Evolutionary conservation across 1,139 yeast genomes (phyloP), one percentile per base, ranked within the genome.

Genomic region (Blastobotrys proliferans): DNA sequence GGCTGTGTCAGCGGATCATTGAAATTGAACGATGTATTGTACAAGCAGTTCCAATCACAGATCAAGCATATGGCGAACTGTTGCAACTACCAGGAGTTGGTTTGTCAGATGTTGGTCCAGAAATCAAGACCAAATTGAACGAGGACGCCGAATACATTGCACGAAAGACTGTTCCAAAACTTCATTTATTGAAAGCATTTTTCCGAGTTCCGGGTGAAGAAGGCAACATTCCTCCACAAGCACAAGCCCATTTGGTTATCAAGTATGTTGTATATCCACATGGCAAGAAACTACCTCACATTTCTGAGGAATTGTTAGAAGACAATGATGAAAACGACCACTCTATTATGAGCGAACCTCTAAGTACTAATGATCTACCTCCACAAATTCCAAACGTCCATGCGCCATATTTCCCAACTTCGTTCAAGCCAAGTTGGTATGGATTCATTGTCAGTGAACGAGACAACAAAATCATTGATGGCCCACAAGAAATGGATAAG

Each of bases 131-230:
- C 11, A 38, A 41, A 11, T 32, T 48, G 21, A 33, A 45, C 17
- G 17, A 45, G 6, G 46, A 47, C 16, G 50, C 48, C 10, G 29
- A 40, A 26, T 32, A 41, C 16, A 40, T 40, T n/a, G 42, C 50
- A 17, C 48, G 52, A 11, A 45, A 47, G 21, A 44, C 46, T 36
- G 43, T 46, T 44, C 97, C 97, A 33, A 67, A 72, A 36, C 66
- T 92, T 46, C 79, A 84, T 54, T 69, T 90, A 17, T 53, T 88
- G 34, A 78, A 77, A 42, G 81, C 95, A 36, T 78, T 76, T 46
- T 87, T 90, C 65, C 75, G 77, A 51, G 96, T 90, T 34, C 94
- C 96, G 3, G 98, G 97, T 29, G 97, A 90, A 67, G 64, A 68
- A 21, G 69, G 70, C 21, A 69, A 72, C 27, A 83, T 92, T 10